Percentiles rank a stretch among this genome's conserved stretches.
phyloP scores from a whole-genome alignment of 108 stramenopile species.

The Thalassiosira profunda region DNA sequence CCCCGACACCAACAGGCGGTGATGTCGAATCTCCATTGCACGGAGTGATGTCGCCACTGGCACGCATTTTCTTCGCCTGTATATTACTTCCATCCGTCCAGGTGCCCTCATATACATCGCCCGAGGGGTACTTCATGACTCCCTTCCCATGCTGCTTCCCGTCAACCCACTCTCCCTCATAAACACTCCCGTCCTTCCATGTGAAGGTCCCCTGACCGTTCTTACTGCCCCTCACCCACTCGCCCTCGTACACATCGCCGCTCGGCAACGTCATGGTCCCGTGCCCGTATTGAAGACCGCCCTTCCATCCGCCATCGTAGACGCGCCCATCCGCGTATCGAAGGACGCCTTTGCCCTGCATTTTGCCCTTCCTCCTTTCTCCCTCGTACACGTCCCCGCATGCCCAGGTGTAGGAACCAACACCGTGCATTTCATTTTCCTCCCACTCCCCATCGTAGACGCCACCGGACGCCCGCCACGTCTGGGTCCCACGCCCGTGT shows the following conservation, averaged over 20 bases:
- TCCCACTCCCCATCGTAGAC: no score
- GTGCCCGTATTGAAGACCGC: no score
- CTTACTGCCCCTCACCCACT: constrained; percentile 73
- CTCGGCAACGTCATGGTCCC: constrained; percentile 77
- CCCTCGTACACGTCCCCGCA: constrained; percentile 76
- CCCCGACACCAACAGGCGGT: no score
- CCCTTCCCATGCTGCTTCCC: constrained; percentile 92
- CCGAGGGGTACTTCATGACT: constrained; percentile 77
- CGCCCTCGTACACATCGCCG: constrained; percentile 90
- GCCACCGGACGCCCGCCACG: no score
- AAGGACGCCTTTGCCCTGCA: constrained; percentile 90
- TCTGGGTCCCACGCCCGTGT: constrained; percentile 85
- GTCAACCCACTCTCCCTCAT: constrained; percentile 89
- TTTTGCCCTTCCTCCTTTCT: constrained; percentile 83
- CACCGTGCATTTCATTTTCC: constrained; percentile 65
- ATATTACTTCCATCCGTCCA: constrained; percentile 90
- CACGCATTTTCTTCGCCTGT: no score
- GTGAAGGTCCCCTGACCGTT: constrained; percentile 87
- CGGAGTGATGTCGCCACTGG: no score
- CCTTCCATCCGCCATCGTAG: no score
- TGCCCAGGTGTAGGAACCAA: constrained; percentile 23
- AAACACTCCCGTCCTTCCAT: constrained; percentile 78
- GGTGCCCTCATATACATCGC: constrained; percentile 75
- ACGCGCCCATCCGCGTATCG: no score
- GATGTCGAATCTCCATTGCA: no score